These are phyloP conservation scores for Colletotrichum sp. DNA, from an alignment of 2,329 filamentous ascomycete species.

Conservation along the genomic window DNA sequence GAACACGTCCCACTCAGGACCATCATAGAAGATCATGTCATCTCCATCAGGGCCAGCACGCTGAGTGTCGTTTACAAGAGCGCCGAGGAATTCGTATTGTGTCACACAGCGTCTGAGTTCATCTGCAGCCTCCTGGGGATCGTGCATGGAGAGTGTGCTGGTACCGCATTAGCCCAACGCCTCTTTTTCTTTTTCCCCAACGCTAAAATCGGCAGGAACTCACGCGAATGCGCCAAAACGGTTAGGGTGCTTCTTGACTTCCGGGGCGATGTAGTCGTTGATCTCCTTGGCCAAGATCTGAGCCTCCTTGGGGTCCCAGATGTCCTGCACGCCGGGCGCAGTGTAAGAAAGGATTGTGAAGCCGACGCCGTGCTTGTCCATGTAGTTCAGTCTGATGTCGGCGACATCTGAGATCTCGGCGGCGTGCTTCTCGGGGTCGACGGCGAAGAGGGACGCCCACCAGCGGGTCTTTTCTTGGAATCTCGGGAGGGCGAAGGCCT, in stretches of 20 bases:
- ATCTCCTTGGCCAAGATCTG: constrained; percentile 42
- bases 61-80: constrained; percentile 18
- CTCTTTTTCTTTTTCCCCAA: background rate
- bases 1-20: background rate
- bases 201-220: constrained; percentile 15
- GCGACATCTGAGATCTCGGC: constrained; percentile 50
- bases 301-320: constrained; percentile 44
- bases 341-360: constrained; percentile 54
- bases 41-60: background rate
- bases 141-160: background rate
- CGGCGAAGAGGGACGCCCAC: constrained; percentile 30
- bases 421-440: background rate
- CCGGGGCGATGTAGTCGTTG: constrained; percentile 24
- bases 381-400: constrained; percentile 24
- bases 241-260: constrained; percentile 32
- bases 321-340: constrained; percentile 51
- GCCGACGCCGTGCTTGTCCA: constrained; percentile 50
- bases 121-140: constrained; percentile 14
- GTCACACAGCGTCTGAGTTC: constrained; percentile 60
- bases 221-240: constrained; percentile 51
- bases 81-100: constrained; percentile 65
- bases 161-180: background rate
- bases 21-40: background rate
- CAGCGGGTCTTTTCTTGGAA: background rate
- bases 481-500: constrained; percentile 61